These are phyloP conservation scores for Verticillium albo-atrum DNA, from an alignment of 2,329 filamentous ascomycete genomes.

Conservation along the genomic window DNA sequence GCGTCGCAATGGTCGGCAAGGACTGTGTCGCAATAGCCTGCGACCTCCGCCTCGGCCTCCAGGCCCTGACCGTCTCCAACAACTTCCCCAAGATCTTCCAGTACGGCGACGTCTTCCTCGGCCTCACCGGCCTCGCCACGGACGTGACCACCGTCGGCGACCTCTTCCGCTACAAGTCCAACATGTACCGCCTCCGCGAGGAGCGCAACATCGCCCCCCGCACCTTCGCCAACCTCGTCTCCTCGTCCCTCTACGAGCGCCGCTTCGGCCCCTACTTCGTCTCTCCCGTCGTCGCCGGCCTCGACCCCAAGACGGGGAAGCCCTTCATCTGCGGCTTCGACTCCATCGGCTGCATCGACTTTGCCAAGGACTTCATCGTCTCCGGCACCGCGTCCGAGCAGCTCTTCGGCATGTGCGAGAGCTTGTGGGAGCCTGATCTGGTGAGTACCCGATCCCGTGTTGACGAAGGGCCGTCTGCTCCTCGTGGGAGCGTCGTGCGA, in stretches of 20 bases:
- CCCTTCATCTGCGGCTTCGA: slow-evolving; percentile 99
- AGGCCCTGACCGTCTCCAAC: slow-evolving; percentile 96
- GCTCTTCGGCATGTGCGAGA: slow-evolving; percentile 97
- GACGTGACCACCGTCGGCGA: slow-evolving; percentile 93
- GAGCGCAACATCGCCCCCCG: slow-evolving; percentile 92
- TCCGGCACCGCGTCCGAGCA: slow-evolving; percentile 94
- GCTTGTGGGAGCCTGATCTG: slow-evolving; percentile 95
- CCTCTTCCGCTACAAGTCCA: slow-evolving; percentile 99
- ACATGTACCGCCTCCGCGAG: slow-evolving; percentile 98
- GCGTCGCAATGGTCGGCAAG: slow-evolving; percentile 98
- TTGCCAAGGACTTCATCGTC: slow-evolving; percentile 99
- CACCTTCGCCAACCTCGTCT: slow-evolving; percentile 95
- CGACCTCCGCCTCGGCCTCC: slow-evolving; percentile 94
- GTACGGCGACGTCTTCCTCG: slow-evolving; percentile 93
- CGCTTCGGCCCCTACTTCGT: slow-evolving; percentile 97
- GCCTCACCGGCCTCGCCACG: slow-evolving; percentile 88
- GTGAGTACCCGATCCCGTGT: slow-evolving; percentile 47
- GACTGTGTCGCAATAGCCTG: slow-evolving; percentile 99
- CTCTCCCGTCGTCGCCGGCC: slow-evolving; percentile 86
- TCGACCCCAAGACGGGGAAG: slow-evolving; percentile 89
- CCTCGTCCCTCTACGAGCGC: slow-evolving; percentile 85
- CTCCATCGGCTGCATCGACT: slow-evolving; percentile 98
- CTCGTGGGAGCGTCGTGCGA: not conserved
- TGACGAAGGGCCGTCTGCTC: not conserved
- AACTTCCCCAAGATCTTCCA: slow-evolving; percentile 99